These are phyloP conservation scores for Wallemia mellicola DNA, from an alignment of 1,284 basidiomycete species.

Conservation along the genomic window DNA sequence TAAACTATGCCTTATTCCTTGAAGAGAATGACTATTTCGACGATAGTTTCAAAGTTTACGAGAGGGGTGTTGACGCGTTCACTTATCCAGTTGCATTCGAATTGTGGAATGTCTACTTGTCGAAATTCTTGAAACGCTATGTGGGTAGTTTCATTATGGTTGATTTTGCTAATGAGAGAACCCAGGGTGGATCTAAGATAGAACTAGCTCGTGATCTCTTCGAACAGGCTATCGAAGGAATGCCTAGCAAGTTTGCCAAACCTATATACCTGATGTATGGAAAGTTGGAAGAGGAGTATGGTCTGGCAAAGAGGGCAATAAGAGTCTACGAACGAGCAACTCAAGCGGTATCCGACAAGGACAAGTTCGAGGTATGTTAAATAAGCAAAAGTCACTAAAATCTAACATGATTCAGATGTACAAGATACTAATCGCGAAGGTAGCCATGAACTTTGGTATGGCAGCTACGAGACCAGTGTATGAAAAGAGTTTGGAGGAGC, in stretches of 20 bases:
- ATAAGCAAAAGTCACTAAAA: neutral
- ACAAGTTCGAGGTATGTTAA: conserved; percentile 59
- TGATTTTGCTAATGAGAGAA: neutral
- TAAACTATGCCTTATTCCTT: conserved; percentile 89
- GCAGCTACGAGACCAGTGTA: conserved; percentile 92
- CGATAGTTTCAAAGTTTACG: conserved; percentile 96
- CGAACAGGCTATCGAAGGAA: conserved; percentile 89
- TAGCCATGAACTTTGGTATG: conserved; percentile 75
- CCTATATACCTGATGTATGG: conserved; percentile 86
- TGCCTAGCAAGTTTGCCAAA: conserved; percentile 80
- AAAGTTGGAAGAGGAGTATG: conserved; percentile 74
- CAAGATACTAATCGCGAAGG: conserved; percentile 89
- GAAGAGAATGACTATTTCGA: conserved; percentile 97
- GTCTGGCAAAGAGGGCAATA: conserved; percentile 87
- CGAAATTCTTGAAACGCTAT: conserved; percentile 90
- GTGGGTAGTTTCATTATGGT: conserved; percentile 21
- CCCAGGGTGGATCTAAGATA: conserved; percentile 65
- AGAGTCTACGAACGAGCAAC: conserved; percentile 80
- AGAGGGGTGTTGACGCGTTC: conserved; percentile 87
- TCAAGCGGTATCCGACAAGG: conserved; percentile 49
- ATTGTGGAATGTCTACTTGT: conserved; percentile 95
- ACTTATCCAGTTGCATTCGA: conserved; percentile 96
- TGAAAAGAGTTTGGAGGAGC: conserved; percentile 71
- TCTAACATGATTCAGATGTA: conserved; percentile 37
- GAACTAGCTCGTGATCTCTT: conserved; percentile 88